Evolutionary conservation across 345 rosid genomes (phyloP).

Genomic region (Noccaea caerulescens): DNA sequence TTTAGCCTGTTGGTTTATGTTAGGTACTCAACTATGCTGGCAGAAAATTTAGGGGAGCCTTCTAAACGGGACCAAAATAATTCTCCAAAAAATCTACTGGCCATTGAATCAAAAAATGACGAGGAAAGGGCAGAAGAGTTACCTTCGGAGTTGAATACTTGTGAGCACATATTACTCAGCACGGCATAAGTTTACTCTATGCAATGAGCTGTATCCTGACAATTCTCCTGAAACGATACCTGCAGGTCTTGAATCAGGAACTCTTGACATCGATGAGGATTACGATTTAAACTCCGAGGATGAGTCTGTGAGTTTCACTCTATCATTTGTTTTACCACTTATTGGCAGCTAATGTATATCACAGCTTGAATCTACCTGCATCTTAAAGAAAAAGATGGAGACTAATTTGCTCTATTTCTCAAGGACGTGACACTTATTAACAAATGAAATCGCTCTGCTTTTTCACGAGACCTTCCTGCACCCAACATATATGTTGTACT

Average conservation of each 20-base stretch:
- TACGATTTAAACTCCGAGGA: constrained; percentile 65
- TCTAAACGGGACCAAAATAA: constrained; percentile 48
- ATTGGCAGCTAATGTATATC: constrained; percentile 4
- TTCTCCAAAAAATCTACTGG: constrained; percentile 42
- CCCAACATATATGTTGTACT: constrained; percentile 19
- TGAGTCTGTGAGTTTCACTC: constrained; percentile 64
- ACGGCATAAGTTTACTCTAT: constrained; percentile 20
- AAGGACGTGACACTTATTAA: constrained; percentile 5
- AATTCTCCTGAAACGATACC: constrained; percentile 26
- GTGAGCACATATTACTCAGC: constrained; percentile 50
- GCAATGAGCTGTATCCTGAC: constrained; percentile 32
- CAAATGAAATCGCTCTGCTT: constrained; percentile 17
- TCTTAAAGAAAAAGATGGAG: neutral
- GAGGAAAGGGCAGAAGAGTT: constrained; percentile 44
- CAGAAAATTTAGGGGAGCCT: constrained; percentile 88
- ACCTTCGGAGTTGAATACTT: constrained; percentile 46
- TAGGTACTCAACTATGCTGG: constrained; percentile 99
- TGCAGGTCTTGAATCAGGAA: constrained; percentile 53
- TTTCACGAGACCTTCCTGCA: constrained; percentile 1
- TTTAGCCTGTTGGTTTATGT: constrained; percentile 34
- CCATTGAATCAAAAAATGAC: constrained; percentile 43
- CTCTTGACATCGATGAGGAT: constrained; percentile 70
- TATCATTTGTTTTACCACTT: constrained; percentile 6
- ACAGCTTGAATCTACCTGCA: constrained; percentile 29
- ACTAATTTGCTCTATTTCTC: constrained; percentile 4